phyloP scores from a whole-genome alignment of 352 stramenopile species.

The Pythium utonaiense region DNA sequence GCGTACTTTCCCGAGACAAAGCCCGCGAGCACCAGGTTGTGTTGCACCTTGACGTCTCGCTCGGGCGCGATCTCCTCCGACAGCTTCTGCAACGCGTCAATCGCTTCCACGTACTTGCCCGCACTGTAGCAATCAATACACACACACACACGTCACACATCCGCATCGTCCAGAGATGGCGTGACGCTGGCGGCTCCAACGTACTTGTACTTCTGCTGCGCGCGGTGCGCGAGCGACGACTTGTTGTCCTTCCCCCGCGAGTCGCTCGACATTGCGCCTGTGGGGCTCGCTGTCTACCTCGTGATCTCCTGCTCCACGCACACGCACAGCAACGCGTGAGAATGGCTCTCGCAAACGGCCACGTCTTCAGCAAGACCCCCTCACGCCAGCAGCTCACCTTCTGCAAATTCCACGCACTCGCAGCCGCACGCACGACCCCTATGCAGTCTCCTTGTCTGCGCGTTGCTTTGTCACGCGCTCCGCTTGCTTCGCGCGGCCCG shows the following conservation, averaged over 20 bases:
- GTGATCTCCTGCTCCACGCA: neutral
- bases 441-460: neutral
- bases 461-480: neutral
- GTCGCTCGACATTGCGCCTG: slow-evolving; percentile 53
- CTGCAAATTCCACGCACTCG: neutral
- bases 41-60: slow-evolving; percentile 79
- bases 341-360: neutral
- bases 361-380: neutral
- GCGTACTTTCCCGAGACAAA: slow-evolving; percentile 61
- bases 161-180: neutral
- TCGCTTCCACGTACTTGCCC: slow-evolving; percentile 82
- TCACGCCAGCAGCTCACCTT: neutral
- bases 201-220: slow-evolving; percentile 87
- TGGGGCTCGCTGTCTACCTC: neutral
- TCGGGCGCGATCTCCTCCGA: slow-evolving; percentile 73
- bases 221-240: slow-evolving; percentile 79
- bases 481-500: neutral
- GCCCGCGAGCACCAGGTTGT: slow-evolving; percentile 76
- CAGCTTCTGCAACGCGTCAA: slow-evolving; percentile 81
- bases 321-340: neutral
- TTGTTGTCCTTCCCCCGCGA: slow-evolving; percentile 78
- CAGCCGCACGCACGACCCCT: neutral
- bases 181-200: slow-evolving; percentile 13
- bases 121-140: slow-evolving; percentile 40
- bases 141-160: neutral